Base-by-base conservation (phyloP, 2,329 filamentous ascomycete genomes). In the Stemphylium vesicarium region DNA sequence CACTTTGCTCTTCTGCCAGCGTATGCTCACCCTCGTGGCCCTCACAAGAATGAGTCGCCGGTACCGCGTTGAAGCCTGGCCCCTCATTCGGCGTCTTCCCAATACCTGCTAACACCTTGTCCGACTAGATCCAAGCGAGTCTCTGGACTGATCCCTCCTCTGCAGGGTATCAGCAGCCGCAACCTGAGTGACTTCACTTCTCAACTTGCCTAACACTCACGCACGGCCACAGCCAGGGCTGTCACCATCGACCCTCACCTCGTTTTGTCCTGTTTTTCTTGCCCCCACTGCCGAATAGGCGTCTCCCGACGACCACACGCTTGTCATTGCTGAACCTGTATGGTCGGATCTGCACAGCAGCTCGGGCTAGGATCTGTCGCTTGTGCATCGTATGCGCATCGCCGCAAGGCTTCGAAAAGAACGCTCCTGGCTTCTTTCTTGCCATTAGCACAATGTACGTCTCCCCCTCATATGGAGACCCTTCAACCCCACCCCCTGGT, bases 361-460 rank as follows among this genome's bases (percentile, higher is more conserved):
- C 60, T 57, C 54, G 53, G 51, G 52, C 56, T 44, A 66, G 64
- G 57, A 64, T 66, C 58, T 47, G 57, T 71, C 64, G 69, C 68
- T 69, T 70, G 70, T 66, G 64, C 65, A 64, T 60, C 60, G 51
- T 60, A 53, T 61, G 56, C 60, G 67, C 67, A 62, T 63, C 51
- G 46, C 58, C 52, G 47, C 64, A 55, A 62, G 60, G 53, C 52
- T 59, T 62, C 56, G 47, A 57, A 50, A 58, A 51, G 42, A 62
- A 48, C 47, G 39, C 57, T 62, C 40, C 59, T 62, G 45, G 57
- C 45, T 66, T 55, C 59, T 60, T 58, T 63, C 59, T 54, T 64
- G 50, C 57, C 59, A 49, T 55, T 59, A 68, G 56, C 69, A 73
- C 65, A 63, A 75, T 75, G 73, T 75, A 74, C 67, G 73, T 74